Conservation (phyloP, 352 stramenopile genomes). For the Pythium aphanidermatum region DNA sequence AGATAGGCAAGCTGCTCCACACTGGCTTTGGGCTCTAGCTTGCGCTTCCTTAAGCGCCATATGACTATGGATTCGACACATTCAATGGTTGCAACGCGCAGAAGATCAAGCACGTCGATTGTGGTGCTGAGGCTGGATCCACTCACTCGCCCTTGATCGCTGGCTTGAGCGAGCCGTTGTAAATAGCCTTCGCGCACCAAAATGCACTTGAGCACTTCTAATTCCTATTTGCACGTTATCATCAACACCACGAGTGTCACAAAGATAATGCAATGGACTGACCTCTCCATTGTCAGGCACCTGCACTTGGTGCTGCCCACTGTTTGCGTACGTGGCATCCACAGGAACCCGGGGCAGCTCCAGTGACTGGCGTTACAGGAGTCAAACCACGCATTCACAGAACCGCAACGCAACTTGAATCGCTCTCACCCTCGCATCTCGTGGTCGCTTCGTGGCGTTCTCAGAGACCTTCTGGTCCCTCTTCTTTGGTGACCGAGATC, state of each 20-base stretch:
- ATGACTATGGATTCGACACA: constrained; percentile 73
- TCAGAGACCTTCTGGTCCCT: background rate
- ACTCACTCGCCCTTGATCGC: constrained; percentile 30
- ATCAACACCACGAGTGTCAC: background rate
- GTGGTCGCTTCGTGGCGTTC: constrained; percentile 1
- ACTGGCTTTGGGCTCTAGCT: constrained; percentile 1
- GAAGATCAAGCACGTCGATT: constrained; percentile 81
- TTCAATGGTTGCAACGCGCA: constrained; percentile 84
- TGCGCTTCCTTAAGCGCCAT: constrained; percentile 55
- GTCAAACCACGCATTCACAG: too few relatives aligned
- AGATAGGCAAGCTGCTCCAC: constrained; percentile 31
- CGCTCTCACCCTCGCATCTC: too few relatives aligned
- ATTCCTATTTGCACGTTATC: constrained; percentile 34
- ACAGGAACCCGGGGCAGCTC: constrained; percentile 35
- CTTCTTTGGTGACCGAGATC: constrained; percentile 21
- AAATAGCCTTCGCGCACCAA: constrained; percentile 88
- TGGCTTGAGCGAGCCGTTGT: constrained; percentile 54
- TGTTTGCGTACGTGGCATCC: constrained; percentile 23
- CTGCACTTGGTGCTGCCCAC: constrained; percentile 3
- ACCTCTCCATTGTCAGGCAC: constrained; percentile 52
- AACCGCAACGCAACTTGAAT: background rate
- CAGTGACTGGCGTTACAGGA: too few relatives aligned
- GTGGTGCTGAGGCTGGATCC: constrained; percentile 59
- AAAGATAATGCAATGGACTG: background rate
- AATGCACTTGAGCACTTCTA: constrained; percentile 87